Evolutionary conservation across 768 basidiomycete species (phyloP), one percentile per base, ranked within the genome.

Genomic region (Auriscalpium vulgare): DNA sequence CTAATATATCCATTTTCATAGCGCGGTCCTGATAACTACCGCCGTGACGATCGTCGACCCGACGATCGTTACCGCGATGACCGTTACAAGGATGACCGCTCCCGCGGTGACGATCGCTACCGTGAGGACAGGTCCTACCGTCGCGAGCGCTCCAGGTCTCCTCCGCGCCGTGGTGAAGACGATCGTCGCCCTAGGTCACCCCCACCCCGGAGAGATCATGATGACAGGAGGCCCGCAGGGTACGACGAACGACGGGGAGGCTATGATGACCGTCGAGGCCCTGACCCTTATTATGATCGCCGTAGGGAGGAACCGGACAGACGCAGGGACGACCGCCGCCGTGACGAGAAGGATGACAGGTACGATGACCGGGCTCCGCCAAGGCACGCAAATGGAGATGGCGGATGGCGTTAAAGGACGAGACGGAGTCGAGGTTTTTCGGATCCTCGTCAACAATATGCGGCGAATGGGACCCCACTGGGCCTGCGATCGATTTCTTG

Each of bases 221-320:
- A 90, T 77, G 87, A 90, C 74, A 83, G 78, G 81, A 85, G 86
- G 80, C 81, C 87, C 83, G 85, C 87, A 84, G 88, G 87, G 84
- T 88, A 90, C 84, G 89, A 91, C 82, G 86, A 89, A 72, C 84
- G 89, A 72, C 85, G 89, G 73, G 87, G 86, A 67, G 83, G 82
- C 67, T 82, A 77, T 82, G 86, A 88, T 83, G 84, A 84, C 72
- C 86, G 82, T 76, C 84, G 82, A 83, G 80, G 74, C 70, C 86
- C 86, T 84, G 85, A 89, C 79, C 81, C 80, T 78, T 83, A 86
- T 84, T 84, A 85, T 85, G 87, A 89, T 71, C 87, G 89, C 68
- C 85, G 86, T 76, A 87, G 87, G 84, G 87, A 90, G 71, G 85
- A 67, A 9, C 40, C 40, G 61, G 81, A 85, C 64, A 74, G 71